phyloP scores from a whole-genome alignment of 331 rosid genomes.

The Arachis monticola region DNA sequence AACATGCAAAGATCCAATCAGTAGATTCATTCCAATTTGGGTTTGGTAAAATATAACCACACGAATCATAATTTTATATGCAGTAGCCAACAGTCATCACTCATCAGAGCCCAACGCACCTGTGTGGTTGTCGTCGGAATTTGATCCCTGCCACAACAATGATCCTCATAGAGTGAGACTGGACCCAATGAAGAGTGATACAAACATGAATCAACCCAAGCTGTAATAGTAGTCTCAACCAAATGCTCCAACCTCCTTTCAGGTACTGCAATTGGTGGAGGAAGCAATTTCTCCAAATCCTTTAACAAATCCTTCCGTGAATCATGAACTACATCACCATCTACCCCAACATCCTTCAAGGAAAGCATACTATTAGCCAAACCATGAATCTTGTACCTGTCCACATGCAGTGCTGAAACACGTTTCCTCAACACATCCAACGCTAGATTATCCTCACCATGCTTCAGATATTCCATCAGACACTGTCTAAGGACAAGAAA shows the following conservation, averaged over 20 bases:
- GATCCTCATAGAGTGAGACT: slow-evolving; percentile 78
- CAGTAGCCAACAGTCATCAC: not conserved
- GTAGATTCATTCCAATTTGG: too few species aligned
- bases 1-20: too few species aligned
- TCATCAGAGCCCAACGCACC: slow-evolving; percentile 54
- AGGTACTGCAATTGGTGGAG: slow-evolving; percentile 66
- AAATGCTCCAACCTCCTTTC: slow-evolving; percentile 78
- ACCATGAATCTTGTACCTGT: slow-evolving; percentile 58
- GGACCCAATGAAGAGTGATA: slow-evolving; percentile 64
- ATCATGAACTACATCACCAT: slow-evolving; percentile 45
- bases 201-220: slow-evolving; percentile 76
- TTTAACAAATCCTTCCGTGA: slow-evolving; percentile 50
- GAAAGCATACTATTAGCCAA: slow-evolving; percentile 62
- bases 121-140: slow-evolving; percentile 80
- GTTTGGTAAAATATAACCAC: too few species aligned
- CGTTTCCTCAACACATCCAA: slow-evolving; percentile 65
- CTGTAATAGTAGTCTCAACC: slow-evolving; percentile 65
- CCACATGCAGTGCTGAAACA: slow-evolving; percentile 56
- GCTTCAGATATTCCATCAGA: slow-evolving; percentile 62
- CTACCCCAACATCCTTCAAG: slow-evolving; percentile 44
- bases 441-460: slow-evolving; percentile 69
- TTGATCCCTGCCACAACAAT: slow-evolving; percentile 68
- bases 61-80: too few species aligned
- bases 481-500: slow-evolving; percentile 71
- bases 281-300: slow-evolving; percentile 73